phyloP scores from a whole-genome alignment of 2,329 filamentous ascomycete genomes.

The Clarireedia homoeocarpa region DNA sequence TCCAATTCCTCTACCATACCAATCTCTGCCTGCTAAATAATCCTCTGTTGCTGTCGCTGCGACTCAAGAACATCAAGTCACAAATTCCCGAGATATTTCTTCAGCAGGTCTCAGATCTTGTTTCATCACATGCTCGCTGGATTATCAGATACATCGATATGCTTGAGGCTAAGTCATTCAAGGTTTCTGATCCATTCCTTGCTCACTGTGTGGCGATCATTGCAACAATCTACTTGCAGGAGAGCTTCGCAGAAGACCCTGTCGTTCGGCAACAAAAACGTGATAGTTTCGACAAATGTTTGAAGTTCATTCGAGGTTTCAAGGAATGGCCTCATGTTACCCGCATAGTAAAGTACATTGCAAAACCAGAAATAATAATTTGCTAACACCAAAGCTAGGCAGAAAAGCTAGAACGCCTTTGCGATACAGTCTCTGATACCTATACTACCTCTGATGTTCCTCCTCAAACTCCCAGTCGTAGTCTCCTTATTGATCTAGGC shows the following conservation, averaged over 20 bases:
- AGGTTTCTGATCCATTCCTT: constrained; percentile 39
- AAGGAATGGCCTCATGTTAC: constrained; percentile 39
- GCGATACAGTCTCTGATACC: constrained; percentile 37
- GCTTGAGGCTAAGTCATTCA: constrained; percentile 37
- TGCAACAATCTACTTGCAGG: constrained; percentile 45
- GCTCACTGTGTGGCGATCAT: constrained; percentile 44
- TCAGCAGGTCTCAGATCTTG: constrained; percentile 44
- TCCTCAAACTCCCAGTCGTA: constrained; percentile 27
- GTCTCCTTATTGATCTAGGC: constrained; percentile 37
- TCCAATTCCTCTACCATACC: constrained; percentile 45
- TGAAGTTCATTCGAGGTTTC: constrained; percentile 35
- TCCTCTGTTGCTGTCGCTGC: constrained; percentile 43
- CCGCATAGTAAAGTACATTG: constrained; percentile 30
- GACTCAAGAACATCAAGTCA: constrained; percentile 43
- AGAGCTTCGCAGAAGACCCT: constrained; percentile 38
- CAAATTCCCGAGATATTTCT: constrained; percentile 47
- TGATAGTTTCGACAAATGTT: constrained; percentile 36
- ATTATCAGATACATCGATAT: constrained; percentile 44
- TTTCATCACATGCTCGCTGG: constrained; percentile 44
- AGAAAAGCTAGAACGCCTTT: constrained; percentile 34
- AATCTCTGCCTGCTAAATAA: constrained; percentile 47
- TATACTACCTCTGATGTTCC: constrained; percentile 29
- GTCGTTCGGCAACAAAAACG: constrained; percentile 35
- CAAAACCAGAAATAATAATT: neutral
- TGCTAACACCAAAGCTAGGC: constrained; percentile 27